phyloP scores from a whole-genome alignment of 768 basidiomycete genomes.

The Termitomyces sp. region DNA sequence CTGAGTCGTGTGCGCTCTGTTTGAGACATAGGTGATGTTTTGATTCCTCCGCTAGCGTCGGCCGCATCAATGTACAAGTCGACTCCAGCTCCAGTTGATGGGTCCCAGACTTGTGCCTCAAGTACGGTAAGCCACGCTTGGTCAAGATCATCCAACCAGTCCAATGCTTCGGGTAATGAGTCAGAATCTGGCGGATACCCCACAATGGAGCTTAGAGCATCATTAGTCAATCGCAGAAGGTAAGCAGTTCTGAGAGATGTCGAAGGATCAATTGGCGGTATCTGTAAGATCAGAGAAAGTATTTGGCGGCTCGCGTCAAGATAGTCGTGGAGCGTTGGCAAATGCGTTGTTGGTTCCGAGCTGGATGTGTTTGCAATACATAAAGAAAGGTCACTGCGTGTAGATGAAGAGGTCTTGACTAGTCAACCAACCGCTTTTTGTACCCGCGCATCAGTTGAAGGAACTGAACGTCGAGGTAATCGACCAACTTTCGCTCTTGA shows the following conservation, averaged over 20 bases:
- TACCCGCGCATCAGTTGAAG: slow-evolving; percentile 63
- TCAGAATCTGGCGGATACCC: slow-evolving; percentile 53
- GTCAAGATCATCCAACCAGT: slow-evolving; percentile 73
- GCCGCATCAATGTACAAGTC: slow-evolving; percentile 38
- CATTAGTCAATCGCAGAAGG: slow-evolving; percentile 71
- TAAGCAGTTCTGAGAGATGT: slow-evolving; percentile 61
- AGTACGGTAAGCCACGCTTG: slow-evolving; percentile 71
- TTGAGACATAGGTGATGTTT: slow-evolving; percentile 53
- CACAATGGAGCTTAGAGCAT: slow-evolving; percentile 54
- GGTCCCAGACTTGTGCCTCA: slow-evolving; percentile 65
- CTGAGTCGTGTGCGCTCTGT: slow-evolving; percentile 72
- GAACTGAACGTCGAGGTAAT: slow-evolving; percentile 64
- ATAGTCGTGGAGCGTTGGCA: slow-evolving; percentile 59
- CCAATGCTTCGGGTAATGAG: slow-evolving; percentile 50
- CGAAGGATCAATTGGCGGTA: slow-evolving; percentile 73
- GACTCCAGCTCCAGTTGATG: slow-evolving; percentile 31
- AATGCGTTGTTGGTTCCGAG: slow-evolving; percentile 45
- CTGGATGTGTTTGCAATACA: slow-evolving; percentile 22
- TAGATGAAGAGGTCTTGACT: not conserved
- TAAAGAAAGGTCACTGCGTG: slow-evolving; percentile 5
- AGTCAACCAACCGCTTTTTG: slow-evolving; percentile 65
- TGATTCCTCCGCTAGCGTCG: slow-evolving; percentile 27
- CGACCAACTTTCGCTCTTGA: slow-evolving; percentile 65
- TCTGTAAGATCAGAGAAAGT: slow-evolving; percentile 63
- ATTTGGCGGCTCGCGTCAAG: slow-evolving; percentile 55